Percentiles rank a stretch among this genome's conserved stretches.
Evolutionary conservation across 2,329 filamentous ascomycete species (phyloP).

Genomic region (Botrytis pseudocinerea): DNA sequence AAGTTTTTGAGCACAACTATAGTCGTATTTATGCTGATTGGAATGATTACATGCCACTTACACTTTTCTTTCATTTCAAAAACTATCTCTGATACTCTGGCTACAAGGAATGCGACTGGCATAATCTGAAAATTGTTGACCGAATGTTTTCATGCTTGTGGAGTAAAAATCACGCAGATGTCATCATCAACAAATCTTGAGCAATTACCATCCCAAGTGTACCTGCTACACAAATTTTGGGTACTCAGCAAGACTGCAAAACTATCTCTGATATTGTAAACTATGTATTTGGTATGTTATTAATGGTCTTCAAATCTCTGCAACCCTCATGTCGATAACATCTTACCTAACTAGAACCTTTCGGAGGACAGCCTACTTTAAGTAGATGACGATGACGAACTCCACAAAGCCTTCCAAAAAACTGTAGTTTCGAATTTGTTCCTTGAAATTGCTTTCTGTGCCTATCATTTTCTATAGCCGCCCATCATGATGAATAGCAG

Average conservation of each 20-base stretch:
- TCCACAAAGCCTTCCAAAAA: too few relatives aligned
- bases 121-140: not conserved
- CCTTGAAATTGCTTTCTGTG: not conserved
- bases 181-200: not conserved
- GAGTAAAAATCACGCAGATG: rapidly evolving
- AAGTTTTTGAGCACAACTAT: not conserved
- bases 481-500: not conserved
- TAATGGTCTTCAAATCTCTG: not conserved
- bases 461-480: not conserved
- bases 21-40: not conserved
- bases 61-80: not conserved
- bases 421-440: not conserved
- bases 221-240: not conserved
- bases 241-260: rapidly evolving
- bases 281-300: not conserved
- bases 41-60: not conserved
- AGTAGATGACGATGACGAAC: not conserved
- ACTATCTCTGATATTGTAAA: not conserved
- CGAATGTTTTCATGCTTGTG: not conserved
- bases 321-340: not conserved
- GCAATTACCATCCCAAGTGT: not conserved
- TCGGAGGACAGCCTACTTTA: not conserved
- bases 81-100: too few relatives aligned
- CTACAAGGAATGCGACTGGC: not conserved
- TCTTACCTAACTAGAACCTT: rapidly evolving